phyloP scores from a whole-genome alignment of 2,329 filamentous ascomycete species.

The Stagonosporopsis tanaceti region DNA sequence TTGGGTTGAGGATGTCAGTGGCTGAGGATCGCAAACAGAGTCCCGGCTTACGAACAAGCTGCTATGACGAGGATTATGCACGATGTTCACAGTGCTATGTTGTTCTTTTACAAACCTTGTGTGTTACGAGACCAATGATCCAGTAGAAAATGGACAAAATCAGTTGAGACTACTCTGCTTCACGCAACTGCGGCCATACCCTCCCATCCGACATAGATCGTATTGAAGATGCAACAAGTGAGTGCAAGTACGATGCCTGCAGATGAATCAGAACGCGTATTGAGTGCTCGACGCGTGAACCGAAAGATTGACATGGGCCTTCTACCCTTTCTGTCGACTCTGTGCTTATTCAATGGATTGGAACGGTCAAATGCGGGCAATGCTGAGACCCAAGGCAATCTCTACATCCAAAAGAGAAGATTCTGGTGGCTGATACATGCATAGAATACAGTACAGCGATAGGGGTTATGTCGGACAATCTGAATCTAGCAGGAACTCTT shows the following conservation, averaged over 20 bases:
- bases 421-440: neutral
- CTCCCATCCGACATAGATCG: neutral
- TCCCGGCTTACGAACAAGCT: neutral
- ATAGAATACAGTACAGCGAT: constrained; percentile 35
- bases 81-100: neutral
- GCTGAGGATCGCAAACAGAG: neutral
- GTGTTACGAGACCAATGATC: no score
- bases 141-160: neutral
- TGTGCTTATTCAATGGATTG: constrained; percentile 37
- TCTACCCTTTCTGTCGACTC: constrained; percentile 28
- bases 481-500: constrained; percentile 37
- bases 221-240: neutral
- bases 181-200: neutral
- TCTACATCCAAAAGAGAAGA: neutral
- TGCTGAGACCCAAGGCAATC: constrained; percentile 35
- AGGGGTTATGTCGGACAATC: constrained; percentile 29
- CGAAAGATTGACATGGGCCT: constrained; percentile 29
- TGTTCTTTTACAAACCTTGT: neutral
- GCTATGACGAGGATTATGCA: neutral
- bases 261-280: neutral
- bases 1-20: neutral
- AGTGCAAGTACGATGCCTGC: neutral
- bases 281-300: neutral
- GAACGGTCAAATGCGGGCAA: constrained; percentile 38
- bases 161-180: neutral